Evolutionary conservation across 1,139 yeast genomes (phyloP), one percentile per base, ranked within the genome.

Genomic region (Nadsonia commutata): DNA sequence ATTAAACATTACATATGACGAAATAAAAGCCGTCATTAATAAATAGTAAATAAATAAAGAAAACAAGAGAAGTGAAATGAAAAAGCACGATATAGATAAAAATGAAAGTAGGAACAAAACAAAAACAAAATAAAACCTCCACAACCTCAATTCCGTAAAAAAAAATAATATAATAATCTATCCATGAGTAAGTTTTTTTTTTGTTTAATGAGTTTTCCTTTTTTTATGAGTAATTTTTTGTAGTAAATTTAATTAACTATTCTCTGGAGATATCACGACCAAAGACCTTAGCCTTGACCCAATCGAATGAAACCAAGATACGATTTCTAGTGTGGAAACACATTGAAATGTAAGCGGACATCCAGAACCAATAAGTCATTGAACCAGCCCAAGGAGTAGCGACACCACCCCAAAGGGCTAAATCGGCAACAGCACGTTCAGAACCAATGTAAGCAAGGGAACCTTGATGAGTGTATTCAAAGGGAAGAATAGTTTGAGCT

Each of bases 361-460:
- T 80, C 96, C 96, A 88, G 74, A 88, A 80, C 63, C 83, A 71
- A 70, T 80, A 86, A 41, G 96, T 84, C 60, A 83, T 69, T 38
- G 83, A 72, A 56, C 96, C 96, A 49, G 94, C 93, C 43, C 86
- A 68, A 33, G 88, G 77, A 56, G 80, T 79, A 51, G 84, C 80
- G 74, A 85, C 79, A 57, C 81, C 86, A 53, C 93, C 94, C 80
- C 86, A 77, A 47, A 62, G 54, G 37, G 81, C 79, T 56, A 88
- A 69, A 60, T 88, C 96, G 38, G 95, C 96, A 54, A 88, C 93
- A 38, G 96, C 97, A 62, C 79, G 75, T 61, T 88, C 96, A 42
- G 85, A 73, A 52, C 97, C 97, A 50, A 77, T 69, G 54, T 77
- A 77, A 8, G 82, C 82, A 46, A 77, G 63, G 3, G 80, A 73